Evolutionary conservation across 805 yeast genomes (phyloP).

Genomic region (Wickerhamiella allomyrinae): DNA sequence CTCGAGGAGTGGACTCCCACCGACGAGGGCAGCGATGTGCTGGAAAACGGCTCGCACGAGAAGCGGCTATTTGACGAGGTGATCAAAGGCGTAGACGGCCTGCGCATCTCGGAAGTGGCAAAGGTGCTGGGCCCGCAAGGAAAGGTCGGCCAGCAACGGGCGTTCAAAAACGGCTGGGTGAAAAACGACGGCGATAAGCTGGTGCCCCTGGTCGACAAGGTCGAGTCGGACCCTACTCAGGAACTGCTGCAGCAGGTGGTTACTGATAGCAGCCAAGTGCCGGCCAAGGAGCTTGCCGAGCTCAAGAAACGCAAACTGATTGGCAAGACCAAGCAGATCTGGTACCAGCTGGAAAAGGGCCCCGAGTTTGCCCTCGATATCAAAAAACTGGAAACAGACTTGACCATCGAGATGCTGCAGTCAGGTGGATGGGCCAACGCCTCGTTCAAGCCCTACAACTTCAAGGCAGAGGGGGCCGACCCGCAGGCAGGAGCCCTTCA

Average conservation of each 20-base stretch:
- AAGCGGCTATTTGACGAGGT: slow-evolving; percentile 64
- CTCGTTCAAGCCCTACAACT: slow-evolving; percentile 87
- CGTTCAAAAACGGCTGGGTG: slow-evolving; percentile 96
- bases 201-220: slow-evolving; percentile 37
- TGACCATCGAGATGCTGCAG: slow-evolving; percentile 83
- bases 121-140: slow-evolving; percentile 70
- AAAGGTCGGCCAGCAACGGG: slow-evolving; percentile 89
- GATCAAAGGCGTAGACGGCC: slow-evolving; percentile 56
- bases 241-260: slow-evolving; percentile 40
- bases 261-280: slow-evolving; percentile 48
- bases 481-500: slow-evolving; percentile 89
- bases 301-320: slow-evolving; percentile 89
- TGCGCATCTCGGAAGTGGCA: slow-evolving; percentile 56
- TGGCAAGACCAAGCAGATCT: slow-evolving; percentile 51
- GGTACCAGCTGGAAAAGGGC: slow-evolving; percentile 68
- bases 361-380: slow-evolving; percentile 70
- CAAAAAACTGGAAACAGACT: slow-evolving; percentile 75
- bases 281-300: slow-evolving; percentile 57
- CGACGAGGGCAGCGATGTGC: slow-evolving; percentile 67
- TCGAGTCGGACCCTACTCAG: slow-evolving; percentile 52
- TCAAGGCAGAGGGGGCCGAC: slow-evolving; percentile 81
- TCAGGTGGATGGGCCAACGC: slow-evolving; percentile 71
- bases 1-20: slow-evolving; percentile 63
- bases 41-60: slow-evolving; percentile 80
- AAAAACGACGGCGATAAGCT: slow-evolving; percentile 72